Conservation (phyloP, 108 stramenopile species). For the Mediolabrus comicus region DNA sequence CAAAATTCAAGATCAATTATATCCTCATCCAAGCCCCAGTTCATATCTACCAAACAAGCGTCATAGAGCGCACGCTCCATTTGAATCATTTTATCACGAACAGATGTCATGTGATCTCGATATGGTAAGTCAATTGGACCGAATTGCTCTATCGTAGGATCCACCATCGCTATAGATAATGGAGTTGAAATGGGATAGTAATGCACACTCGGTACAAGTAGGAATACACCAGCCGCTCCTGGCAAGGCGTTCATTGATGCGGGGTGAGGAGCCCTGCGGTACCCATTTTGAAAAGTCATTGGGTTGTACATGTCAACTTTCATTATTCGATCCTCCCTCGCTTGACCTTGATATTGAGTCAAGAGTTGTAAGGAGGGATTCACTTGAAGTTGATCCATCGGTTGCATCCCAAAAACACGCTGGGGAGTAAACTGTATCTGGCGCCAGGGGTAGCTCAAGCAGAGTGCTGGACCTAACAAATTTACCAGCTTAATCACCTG, state of each 20-base stretch:
- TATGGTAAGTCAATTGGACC: constrained; percentile 8
- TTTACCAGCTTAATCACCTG: constrained; percentile 34
- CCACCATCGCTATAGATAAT: constrained; percentile 2
- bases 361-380: not conserved
- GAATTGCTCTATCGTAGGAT: constrained; percentile 1
- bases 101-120: constrained; percentile 51
- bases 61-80: constrained; percentile 48
- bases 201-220: not conserved
- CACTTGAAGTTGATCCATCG: too few relatives aligned
- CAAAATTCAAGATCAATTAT: constrained; percentile 31
- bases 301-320: constrained; percentile 30
- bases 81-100: constrained; percentile 52
- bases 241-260: constrained; percentile 18
- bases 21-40: constrained; percentile 52
- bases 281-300: constrained; percentile 28
- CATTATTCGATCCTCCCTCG: not conserved
- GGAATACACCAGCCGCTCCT: constrained; percentile 3
- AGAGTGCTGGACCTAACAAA: constrained; percentile 33
- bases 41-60: constrained; percentile 52
- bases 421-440: constrained; percentile 26
- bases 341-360: constrained; percentile 16
- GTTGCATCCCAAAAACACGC: constrained; percentile 5
- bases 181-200: constrained; percentile 1
- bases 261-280: constrained; percentile 31
- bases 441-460: constrained; percentile 38